A percentile compares a stretch with the other conserved stretches of the same genome.
Conservation (phyloP, 2,329 filamentous ascomycete genomes). For the Talaromyces sp. region DNA sequence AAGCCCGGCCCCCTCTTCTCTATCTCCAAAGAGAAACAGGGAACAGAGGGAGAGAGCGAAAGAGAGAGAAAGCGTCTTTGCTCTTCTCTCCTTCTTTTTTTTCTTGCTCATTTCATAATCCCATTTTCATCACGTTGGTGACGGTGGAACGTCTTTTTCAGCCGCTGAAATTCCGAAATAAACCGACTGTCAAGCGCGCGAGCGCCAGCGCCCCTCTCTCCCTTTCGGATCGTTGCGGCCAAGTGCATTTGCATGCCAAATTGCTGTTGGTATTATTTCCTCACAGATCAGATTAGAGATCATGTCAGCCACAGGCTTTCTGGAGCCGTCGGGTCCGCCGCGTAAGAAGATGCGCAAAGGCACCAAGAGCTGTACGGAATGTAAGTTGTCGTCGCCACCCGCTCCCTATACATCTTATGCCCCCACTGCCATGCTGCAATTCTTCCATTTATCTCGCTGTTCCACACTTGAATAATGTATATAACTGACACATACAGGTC, state of each 20-base stretch:
- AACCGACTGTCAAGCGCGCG: background rate
- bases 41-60: background rate
- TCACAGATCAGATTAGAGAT: conserved; percentile 15
- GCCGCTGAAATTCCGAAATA: background rate
- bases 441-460: background rate
- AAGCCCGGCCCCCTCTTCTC: background rate
- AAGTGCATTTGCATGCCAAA: background rate
- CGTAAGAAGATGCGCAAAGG: conserved; percentile 42
- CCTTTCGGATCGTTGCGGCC: background rate
- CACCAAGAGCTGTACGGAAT: conserved; percentile 40
- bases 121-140: no score
- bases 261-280: background rate
- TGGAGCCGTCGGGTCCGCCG: conserved; percentile 29
- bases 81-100: background rate
- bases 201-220: background rate
- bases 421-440: background rate
- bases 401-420: background rate
- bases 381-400: conserved; percentile 16
- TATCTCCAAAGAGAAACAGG: no score
- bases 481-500: conserved; percentile 18
- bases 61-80: background rate
- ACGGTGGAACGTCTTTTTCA: no score
- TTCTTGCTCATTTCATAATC: background rate
- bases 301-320: conserved; percentile 14
- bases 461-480: background rate